These are phyloP conservation scores for Elsinoe ampelina DNA, from an alignment of 2,329 filamentous ascomycete genomes.

Conservation along the genomic window DNA sequence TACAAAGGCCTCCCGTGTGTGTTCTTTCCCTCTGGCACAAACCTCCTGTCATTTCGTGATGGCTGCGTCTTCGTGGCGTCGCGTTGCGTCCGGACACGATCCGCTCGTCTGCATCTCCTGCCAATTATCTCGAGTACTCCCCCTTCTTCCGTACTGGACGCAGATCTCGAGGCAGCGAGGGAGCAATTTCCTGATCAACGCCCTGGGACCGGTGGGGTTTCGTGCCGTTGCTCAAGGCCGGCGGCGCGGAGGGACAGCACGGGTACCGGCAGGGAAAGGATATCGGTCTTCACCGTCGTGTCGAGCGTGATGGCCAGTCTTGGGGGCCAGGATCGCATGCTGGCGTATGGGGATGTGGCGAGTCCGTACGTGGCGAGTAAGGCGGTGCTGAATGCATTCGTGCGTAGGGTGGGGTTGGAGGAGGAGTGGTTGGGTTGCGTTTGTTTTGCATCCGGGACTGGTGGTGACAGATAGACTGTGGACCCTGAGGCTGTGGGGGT, in stretches of 20 bases:
- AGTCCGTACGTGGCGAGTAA: slow-evolving; percentile 40
- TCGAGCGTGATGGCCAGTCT: slow-evolving; percentile 12
- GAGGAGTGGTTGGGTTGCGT: slow-evolving; percentile 20
- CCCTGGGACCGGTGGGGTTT: slow-evolving; percentile 33
- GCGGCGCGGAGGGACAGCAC: slow-evolving; percentile 19
- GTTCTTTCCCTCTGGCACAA: too few relatives aligned
- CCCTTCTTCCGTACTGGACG: slow-evolving; percentile 16
- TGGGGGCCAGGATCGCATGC: not conserved
- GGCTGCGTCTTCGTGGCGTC: too few relatives aligned
- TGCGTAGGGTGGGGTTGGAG: slow-evolving; percentile 31
- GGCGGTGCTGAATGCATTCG: slow-evolving; percentile 30
- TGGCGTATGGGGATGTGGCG: slow-evolving; percentile 25
- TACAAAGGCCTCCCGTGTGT: too few relatives aligned
- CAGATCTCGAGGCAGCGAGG: slow-evolving; percentile 15
- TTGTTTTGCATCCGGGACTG: slow-evolving; percentile 25
- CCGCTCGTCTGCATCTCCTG: too few relatives aligned
- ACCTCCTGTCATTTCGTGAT: too few relatives aligned
- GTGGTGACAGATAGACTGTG: not conserved
- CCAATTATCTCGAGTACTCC: too few relatives aligned
- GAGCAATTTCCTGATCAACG: slow-evolving; percentile 28
- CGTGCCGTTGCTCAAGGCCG: slow-evolving; percentile 24
- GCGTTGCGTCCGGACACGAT: too few relatives aligned
- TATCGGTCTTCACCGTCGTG: slow-evolving; percentile 33
- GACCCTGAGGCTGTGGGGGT: not conserved
- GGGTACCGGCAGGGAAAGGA: slow-evolving; percentile 15